These are phyloP conservation scores for Mycena vitilis DNA, from an alignment of 768 basidiomycete genomes.

Conservation along the genomic window DNA sequence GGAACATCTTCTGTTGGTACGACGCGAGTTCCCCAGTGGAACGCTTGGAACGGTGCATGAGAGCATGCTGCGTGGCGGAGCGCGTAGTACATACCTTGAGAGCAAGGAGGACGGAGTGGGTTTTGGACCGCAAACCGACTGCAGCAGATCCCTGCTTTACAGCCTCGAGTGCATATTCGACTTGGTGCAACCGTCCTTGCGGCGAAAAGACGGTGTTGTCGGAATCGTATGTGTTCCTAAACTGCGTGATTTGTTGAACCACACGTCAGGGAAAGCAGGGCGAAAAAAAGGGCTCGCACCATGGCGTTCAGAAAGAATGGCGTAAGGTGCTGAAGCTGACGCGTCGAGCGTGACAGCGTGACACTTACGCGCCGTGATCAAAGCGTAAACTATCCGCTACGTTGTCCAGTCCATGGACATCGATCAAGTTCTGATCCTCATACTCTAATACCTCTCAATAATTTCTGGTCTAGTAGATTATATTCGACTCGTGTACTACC, in stretches of 20 bases:
- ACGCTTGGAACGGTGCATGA: conserved; percentile 62
- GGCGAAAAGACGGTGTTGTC: conserved; percentile 98
- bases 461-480: conserved; percentile 14
- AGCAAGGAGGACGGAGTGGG: conserved; percentile 91
- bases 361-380: conserved; percentile 24
- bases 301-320: conserved; percentile 41
- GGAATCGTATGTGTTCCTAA: conserved; percentile 97
- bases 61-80: conserved; percentile 22
- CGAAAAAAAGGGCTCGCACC: conserved; percentile 41
- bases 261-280: conserved; percentile 12
- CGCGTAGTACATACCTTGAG: conserved; percentile 74
- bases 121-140: conserved; percentile 95
- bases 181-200: conserved; percentile 96
- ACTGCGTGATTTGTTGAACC: conserved; percentile 58
- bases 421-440: too few relatives aligned
- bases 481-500: conserved; percentile 45
- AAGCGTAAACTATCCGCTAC: too few relatives aligned
- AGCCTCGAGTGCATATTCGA: conserved; percentile 98
- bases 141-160: conserved; percentile 99
- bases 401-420: too few relatives aligned
- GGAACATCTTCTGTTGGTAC: conserved; percentile 99
- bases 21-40: conserved; percentile 98
- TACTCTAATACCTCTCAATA: too few relatives aligned
- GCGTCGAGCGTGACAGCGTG: conserved; percentile 24
- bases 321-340: conserved; percentile 22